A percentile compares a stretch with the other conserved stretches of the same genome.
Conservation (phyloP, 768 basidiomycete genomes). For the Harrya chromipes region DNA sequence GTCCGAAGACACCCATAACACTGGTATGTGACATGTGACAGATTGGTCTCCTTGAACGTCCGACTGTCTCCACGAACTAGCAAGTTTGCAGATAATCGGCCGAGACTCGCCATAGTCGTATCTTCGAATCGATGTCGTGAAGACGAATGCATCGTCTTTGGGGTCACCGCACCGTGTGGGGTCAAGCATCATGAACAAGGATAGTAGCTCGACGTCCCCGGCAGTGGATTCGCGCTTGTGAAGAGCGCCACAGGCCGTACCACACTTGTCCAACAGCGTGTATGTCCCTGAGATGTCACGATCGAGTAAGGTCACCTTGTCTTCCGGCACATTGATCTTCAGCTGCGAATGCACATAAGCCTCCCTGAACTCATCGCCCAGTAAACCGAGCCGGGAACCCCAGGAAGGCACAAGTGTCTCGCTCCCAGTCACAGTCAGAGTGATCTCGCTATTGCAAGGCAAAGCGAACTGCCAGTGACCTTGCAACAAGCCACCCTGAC, state of each 20-base stretch:
- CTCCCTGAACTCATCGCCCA: slow-evolving; percentile 59
- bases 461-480: slow-evolving; percentile 83
- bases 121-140: slow-evolving; percentile 74
- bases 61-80: slow-evolving; percentile 76
- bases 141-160: slow-evolving; percentile 77
- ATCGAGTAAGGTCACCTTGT: slow-evolving; percentile 53
- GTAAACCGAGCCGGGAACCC: slow-evolving; percentile 78
- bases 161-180: slow-evolving; percentile 76
- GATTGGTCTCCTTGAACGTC: slow-evolving; percentile 44
- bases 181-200: slow-evolving; percentile 78
- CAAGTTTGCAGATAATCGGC: slow-evolving; percentile 71
- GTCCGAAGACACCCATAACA: slow-evolving; percentile 57
- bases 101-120: slow-evolving; percentile 81
- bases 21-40: slow-evolving; percentile 58
- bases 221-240: slow-evolving; percentile 55
- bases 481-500: slow-evolving; percentile 52
- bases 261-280: slow-evolving; percentile 77
- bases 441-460: slow-evolving; percentile 53
- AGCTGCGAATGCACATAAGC: slow-evolving; percentile 66
- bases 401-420: slow-evolving; percentile 79
- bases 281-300: slow-evolving; percentile 82
- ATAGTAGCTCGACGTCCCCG: slow-evolving; percentile 50
- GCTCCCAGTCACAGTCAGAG: slow-evolving; percentile 52
- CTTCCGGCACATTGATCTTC: slow-evolving; percentile 54
- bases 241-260: slow-evolving; percentile 81